Evolutionary conservation across 1,284 basidiomycete species (phyloP), one percentile per base, ranked within the genome.

Genomic region (Marasmius tenuissimus): DNA sequence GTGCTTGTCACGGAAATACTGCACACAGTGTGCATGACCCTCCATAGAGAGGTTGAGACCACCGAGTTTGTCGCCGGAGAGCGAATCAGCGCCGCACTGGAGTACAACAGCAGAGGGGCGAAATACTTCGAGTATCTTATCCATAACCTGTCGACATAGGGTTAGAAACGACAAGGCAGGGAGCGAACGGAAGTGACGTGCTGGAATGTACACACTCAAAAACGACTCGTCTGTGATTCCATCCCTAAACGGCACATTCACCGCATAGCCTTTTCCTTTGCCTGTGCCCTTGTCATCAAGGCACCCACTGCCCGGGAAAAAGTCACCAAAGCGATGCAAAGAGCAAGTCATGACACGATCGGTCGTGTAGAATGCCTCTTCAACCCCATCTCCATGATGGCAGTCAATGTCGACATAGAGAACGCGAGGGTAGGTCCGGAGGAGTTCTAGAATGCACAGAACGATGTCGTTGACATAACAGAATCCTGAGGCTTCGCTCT

Each of bases 391-490:
- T 7, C 97, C 97, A 70, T 99, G 97, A 74, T 98, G 97, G 61
- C 96, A 95, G 75, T 99, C 97, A 61, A 99, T 97, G 76, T 99
- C 97, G 72, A 99, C 93, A 75, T 99, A 99, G 27, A 99, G 81
- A 1, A 99, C 96, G 61, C 97, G 91, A 0, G 93, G 87, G 70
- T 86, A 88, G 53, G 79, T 86, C 67, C 93, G 85, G 14, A 97
- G 80, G 12, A 97, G 86, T 75, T 97, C 95, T 50, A 97, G 83
- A 49, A 96, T 95, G 33, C 88, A 88, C 49, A 97, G 87, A 0
- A 97, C 94, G 71, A 97, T 97, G 74, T 97, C 96, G 76, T 99
- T 98, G 75, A 97, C 89, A 78, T 98, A 98, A 82, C 96, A 98
- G 78, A 98, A 98, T 7, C 96, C 96, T 33, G 90, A 93, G 0